A percentile compares a stretch with the other conserved stretches of the same genome.
phyloP scores from a whole-genome alignment of 164 flowering plant species.

The Kalanchoe fedtschenkoi region DNA sequence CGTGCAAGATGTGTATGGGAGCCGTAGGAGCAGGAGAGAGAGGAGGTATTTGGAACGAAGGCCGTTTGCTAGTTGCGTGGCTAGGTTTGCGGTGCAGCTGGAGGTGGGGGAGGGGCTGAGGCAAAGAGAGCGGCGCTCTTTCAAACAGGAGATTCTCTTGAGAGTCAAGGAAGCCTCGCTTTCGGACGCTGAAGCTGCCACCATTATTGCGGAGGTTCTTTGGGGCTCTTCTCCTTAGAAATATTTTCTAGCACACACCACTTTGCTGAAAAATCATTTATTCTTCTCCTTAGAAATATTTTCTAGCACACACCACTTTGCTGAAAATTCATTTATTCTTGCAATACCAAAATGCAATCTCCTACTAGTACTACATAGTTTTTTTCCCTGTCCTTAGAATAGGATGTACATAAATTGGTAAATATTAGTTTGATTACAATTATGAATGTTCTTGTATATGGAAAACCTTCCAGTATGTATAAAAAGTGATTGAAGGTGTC shows the following conservation, averaged over 20 bases:
- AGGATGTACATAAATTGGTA: not conserved
- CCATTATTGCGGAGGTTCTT: conserved; percentile 74
- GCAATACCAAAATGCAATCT: no score
- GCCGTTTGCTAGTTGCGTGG: conserved; percentile 78
- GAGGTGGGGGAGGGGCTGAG: conserved; percentile 91
- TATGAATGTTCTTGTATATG: no score
- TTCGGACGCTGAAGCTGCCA: conserved; percentile 67
- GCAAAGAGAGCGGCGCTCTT: conserved; percentile 70
- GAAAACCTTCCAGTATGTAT: no score
- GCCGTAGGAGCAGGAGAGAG: conserved; percentile 15
- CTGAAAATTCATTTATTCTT: not conserved
- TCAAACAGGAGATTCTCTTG: conserved; percentile 57
- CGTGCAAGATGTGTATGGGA: conserved; percentile 4
- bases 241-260: not conserved
- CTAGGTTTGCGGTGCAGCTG: conserved; percentile 73
- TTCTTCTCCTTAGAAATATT: conserved; percentile 31
- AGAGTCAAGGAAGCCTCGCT: conserved; percentile 46
- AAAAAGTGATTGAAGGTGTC: no score
- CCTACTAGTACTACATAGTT: no score
- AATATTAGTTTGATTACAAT: no score
- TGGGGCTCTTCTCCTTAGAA: conserved; percentile 65
- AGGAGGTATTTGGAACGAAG: conserved; percentile 30
- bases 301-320: not conserved
- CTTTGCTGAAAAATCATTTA: no score
- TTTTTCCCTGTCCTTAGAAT: not conserved